A percentile compares a stretch with the other conserved stretches of the same genome.
Evolutionary conservation across 2,329 filamentous ascomycete species (phyloP).

Genomic region (Xylaria polymorpha): DNA sequence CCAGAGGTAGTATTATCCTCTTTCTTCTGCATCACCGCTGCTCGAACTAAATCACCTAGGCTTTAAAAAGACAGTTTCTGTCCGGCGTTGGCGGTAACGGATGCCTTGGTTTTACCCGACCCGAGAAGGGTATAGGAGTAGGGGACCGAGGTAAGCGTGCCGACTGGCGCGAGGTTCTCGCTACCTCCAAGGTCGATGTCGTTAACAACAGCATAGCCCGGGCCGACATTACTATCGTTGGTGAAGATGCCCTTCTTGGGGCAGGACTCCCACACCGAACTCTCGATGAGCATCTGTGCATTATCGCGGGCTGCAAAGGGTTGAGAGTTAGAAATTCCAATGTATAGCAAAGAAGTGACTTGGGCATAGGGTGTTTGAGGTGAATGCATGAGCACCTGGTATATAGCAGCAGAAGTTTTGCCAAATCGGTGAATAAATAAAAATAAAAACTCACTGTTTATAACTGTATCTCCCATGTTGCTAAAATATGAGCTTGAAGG

Average conservation of each 20-base stretch:
- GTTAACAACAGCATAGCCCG: conserved; percentile 50
- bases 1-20: neutral
- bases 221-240: conserved; percentile 52
- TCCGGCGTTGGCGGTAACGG: conserved; percentile 47
- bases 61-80: conserved; percentile 38
- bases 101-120: conserved; percentile 51
- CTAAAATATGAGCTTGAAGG: conserved; percentile 32
- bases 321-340: no score
- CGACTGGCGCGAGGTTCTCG: conserved; percentile 53
- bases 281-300: conserved; percentile 40
- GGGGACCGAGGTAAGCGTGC: conserved; percentile 54
- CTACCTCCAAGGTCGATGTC: conserved; percentile 56
- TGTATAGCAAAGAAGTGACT: no score
- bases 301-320: conserved; percentile 19
- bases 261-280: conserved; percentile 36
- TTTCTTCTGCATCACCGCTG: neutral
- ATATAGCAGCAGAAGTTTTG: no score
- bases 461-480: conserved; percentile 33
- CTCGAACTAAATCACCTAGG: neutral
- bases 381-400: no score
- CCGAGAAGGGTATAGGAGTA: conserved; percentile 57
- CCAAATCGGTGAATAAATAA: no score
- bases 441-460: conserved; percentile 23
- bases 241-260: conserved; percentile 48
- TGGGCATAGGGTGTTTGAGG: no score